Conservation (phyloP, 345 rosid species). For the Cardiospermum halicacabum region DNA sequence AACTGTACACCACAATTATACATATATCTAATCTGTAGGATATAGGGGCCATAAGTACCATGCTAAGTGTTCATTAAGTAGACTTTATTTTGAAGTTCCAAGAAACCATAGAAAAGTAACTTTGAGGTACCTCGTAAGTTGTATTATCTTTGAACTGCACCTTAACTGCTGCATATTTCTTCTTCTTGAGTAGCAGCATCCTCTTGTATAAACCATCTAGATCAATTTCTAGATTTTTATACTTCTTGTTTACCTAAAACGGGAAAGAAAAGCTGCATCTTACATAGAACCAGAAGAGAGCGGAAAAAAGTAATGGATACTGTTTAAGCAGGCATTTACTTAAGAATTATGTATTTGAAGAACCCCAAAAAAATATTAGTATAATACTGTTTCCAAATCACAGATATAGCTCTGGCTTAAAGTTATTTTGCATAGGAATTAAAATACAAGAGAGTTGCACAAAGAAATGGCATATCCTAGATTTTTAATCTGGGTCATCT, state of each 20-base stretch:
- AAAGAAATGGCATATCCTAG: too few relatives aligned
- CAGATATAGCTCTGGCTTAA: not conserved
- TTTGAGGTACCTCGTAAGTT: slow-evolving; percentile 57
- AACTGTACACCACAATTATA: not conserved
- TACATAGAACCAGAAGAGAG: not conserved
- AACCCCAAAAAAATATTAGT: not conserved
- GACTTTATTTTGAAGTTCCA: not conserved
- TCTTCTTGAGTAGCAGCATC: slow-evolving; percentile 97
- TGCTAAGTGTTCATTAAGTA: not conserved
- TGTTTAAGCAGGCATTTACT: not conserved
- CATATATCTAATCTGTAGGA: not conserved
- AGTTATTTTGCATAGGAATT: too few relatives aligned
- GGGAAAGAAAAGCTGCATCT: slow-evolving; percentile 16
- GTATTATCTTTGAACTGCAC: slow-evolving; percentile 74
- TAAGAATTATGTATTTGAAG: not conserved
- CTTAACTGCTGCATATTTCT: slow-evolving; percentile 98
- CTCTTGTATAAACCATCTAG: slow-evolving; percentile 95
- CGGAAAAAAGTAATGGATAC: not conserved
- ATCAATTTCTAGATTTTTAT: slow-evolving; percentile 85
- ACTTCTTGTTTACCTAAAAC: slow-evolving; percentile 88
- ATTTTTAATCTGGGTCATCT: too few relatives aligned
- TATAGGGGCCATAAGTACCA: not conserved
- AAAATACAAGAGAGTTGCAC: too few relatives aligned
- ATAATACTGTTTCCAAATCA: not conserved
- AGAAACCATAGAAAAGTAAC: not conserved